Conservation (phyloP, 2,329 filamentous ascomycete species). For the Epichloe baconii region DNA sequence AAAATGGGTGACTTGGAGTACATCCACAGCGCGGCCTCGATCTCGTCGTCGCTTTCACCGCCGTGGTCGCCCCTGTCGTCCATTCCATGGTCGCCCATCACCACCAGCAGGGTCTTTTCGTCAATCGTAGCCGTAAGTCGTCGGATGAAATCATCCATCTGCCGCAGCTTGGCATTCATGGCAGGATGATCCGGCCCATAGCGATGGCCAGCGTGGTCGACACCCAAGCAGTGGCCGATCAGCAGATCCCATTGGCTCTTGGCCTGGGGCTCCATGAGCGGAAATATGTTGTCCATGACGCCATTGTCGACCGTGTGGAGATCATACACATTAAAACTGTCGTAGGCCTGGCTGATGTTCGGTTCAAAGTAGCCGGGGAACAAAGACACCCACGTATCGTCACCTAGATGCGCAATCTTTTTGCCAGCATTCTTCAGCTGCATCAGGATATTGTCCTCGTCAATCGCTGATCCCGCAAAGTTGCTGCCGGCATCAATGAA, state of each 20-base stretch:
- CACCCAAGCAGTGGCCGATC: conserved; percentile 85
- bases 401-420: conserved; percentile 84
- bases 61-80: conserved; percentile 94
- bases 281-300: conserved; percentile 81
- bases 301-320: conserved; percentile 94
- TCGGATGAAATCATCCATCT: conserved; percentile 77
- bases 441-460: conserved; percentile 71
- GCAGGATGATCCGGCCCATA: conserved; percentile 88
- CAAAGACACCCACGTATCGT: conserved; percentile 90
- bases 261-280: conserved; percentile 55
- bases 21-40: conserved; percentile 95
- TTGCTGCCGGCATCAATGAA: conserved; percentile 91
- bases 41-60: conserved; percentile 93
- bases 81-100: conserved; percentile 99
- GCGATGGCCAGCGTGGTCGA: conserved; percentile 92
- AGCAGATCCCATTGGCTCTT: conserved; percentile 79
- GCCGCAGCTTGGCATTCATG: conserved; percentile 78
- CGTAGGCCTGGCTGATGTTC: conserved; percentile 76
- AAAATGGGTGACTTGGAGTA: conserved; percentile 83
- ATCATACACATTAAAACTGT: conserved; percentile 98
- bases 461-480: conserved; percentile 88
- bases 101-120: conserved; percentile 74
- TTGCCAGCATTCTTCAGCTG: conserved; percentile 51
- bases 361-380: conserved; percentile 90
- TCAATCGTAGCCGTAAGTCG: conserved; percentile 61